Conservation (phyloP, 306 rosid genomes). For the Malus fusca region DNA sequence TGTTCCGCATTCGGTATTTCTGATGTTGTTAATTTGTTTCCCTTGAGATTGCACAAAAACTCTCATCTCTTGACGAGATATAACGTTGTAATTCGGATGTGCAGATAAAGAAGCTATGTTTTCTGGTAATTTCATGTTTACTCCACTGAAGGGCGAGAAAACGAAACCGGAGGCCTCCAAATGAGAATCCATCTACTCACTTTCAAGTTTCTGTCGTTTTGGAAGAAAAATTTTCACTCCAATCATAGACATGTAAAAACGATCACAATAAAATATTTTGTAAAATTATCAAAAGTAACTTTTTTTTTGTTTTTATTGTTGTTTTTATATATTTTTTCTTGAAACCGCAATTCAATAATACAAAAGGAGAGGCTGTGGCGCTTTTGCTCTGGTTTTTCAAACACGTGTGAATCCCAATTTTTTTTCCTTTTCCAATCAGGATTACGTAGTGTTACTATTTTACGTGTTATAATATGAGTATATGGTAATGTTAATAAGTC, state of each 20-base stretch:
- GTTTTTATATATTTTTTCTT: background rate
- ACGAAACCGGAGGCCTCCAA: conserved; percentile 15
- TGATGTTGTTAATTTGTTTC: background rate
- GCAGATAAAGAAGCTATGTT: conserved; percentile 77
- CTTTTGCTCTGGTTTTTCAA: background rate
- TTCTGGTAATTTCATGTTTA: conserved; percentile 78
- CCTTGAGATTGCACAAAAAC: background rate
- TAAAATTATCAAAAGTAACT: background rate
- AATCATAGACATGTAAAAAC: conserved; percentile 3
- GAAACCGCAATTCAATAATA: background rate
- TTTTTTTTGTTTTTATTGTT: background rate
- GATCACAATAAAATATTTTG: background rate
- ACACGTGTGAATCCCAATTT: no score
- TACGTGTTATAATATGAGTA: no score
- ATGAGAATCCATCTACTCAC: conserved; percentile 3
- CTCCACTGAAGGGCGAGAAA: conserved; percentile 46
- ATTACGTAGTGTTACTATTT: no score
- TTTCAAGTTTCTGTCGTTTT: background rate
- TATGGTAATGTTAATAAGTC: no score
- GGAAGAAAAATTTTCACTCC: background rate
- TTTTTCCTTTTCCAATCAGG: no score
- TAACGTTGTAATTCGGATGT: conserved; percentile 25
- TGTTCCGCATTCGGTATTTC: background rate
- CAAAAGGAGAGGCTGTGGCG: background rate
- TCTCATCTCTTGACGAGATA: background rate